Evolutionary conservation across 2,329 filamentous ascomycete species (phyloP).

Genomic region (Plenodomus lindquistii): DNA sequence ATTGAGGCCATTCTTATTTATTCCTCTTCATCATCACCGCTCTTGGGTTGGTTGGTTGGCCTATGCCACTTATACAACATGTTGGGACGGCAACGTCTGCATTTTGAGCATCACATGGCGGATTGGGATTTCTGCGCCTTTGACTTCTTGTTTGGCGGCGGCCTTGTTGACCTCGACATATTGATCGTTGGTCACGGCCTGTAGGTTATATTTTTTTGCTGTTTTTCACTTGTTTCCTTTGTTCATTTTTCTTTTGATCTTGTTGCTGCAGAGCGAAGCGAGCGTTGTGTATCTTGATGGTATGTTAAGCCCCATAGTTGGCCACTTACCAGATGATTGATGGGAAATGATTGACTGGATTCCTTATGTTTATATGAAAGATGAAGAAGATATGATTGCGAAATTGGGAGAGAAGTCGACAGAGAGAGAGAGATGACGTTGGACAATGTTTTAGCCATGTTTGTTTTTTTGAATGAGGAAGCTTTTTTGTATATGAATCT

Average conservation of each 20-base stretch:
- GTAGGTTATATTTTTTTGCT: constrained; percentile 5
- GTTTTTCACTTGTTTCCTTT: constrained; percentile 18
- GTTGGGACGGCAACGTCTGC: constrained; percentile 41
- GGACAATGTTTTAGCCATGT: not conserved
- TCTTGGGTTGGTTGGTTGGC: constrained; percentile 10
- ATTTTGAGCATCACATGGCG: constrained; percentile 35
- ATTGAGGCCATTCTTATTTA: constrained; percentile 11
- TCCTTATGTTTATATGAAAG: not conserved
- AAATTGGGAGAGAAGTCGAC: no score
- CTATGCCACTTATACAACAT: constrained; percentile 29
- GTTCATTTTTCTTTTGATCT: constrained; percentile 21
- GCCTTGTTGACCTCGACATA: constrained; percentile 13
- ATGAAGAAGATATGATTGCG: no score
- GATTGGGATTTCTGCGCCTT: constrained; percentile 23
- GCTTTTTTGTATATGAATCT: no score
- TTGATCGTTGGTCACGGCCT: not conserved
- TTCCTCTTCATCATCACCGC: constrained; percentile 26
- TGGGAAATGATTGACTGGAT: not conserved
- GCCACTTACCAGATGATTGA: not conserved
- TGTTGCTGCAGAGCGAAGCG: constrained; percentile 37
- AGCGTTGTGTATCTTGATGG: constrained; percentile 22
- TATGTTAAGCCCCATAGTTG: not conserved
- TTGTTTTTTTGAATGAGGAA: no score
- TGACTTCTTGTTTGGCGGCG: constrained; percentile 18
- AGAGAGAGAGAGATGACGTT: not conserved